These are phyloP conservation scores for barley (Hordeum vulgare) DNA, from an alignment of 176 grass and related monocot genomes.

Conservation along the genomic window MorexV3_pseudomolecules_assembly NC_058521.1:577330392-577330891, in stretches of 20 bases:
- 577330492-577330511: background rate
- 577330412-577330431: constrained; percentile 96
- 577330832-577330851: constrained; percentile 97
- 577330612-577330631: constrained; percentile 5
- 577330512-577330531: background rate
- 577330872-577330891: constrained; percentile 93
- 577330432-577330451: constrained; percentile 90
- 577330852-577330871: constrained; percentile 96
- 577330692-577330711: constrained; percentile 7
- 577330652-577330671: background rate
- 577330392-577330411: constrained; percentile 96
- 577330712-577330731: background rate
- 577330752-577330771: background rate
- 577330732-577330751: constrained; percentile 25
- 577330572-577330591: constrained; percentile 1
- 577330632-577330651: constrained; percentile 15
- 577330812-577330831: constrained; percentile 76
- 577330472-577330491: constrained; percentile 1
- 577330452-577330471: constrained; percentile 44
- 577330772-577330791: background rate
- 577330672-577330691: background rate
- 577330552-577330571: background rate
- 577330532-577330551: constrained; percentile 14
- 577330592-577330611: background rate
- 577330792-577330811: constrained; percentile 18